A percentile compares a stretch with the other conserved stretches of the same genome.
Evolutionary conservation across 164 flowering plant genomes (phyloP).

Genomic region (Dillenia turbinata): DNA sequence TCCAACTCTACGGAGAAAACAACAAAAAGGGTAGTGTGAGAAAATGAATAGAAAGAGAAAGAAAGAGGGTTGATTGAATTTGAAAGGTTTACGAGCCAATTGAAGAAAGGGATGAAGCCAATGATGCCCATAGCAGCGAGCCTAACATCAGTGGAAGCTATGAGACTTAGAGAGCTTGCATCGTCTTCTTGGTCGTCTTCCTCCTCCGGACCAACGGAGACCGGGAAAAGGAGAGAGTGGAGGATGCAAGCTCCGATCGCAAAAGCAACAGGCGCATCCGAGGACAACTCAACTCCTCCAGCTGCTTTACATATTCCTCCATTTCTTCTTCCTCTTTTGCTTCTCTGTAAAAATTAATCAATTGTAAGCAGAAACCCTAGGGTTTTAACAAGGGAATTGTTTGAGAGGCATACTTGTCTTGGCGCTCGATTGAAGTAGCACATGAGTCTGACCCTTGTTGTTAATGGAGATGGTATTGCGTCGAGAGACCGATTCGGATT

Average conservation of each 20-base stretch:
- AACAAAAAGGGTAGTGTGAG: neutral
- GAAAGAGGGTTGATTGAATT: too few species aligned
- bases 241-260: slow-evolving; percentile 77
- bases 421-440: too few species aligned
- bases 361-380: too few species aligned
- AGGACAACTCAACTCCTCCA: slow-evolving; percentile 46
- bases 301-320: slow-evolving; percentile 25
- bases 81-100: slow-evolving; percentile 70
- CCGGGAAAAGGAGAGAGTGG: slow-evolving; percentile 59
- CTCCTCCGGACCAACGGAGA: slow-evolving; percentile 15
- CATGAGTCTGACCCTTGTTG: too few species aligned
- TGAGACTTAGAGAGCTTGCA: slow-evolving; percentile 7
- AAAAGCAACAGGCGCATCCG: slow-evolving; percentile 62
- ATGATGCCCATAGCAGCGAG: slow-evolving; percentile 84
- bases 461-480: too few species aligned
- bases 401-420: too few species aligned
- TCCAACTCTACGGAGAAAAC: slow-evolving; percentile 65
- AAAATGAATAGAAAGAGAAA: neutral
- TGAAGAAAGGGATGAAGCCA: slow-evolving; percentile 87
- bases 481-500: too few species aligned
- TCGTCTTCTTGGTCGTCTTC: slow-evolving; percentile 25
- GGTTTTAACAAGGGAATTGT: too few species aligned
- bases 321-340: slow-evolving; percentile 11
- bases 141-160: slow-evolving; percentile 56
- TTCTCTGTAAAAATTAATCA: slow-evolving; percentile 14